A percentile compares a stretch with the other conserved stretches of the same genome.
phyloP scores from a whole-genome alignment of 2,329 filamentous ascomycete species.

The Neofusicoccum laricinum region DNA sequence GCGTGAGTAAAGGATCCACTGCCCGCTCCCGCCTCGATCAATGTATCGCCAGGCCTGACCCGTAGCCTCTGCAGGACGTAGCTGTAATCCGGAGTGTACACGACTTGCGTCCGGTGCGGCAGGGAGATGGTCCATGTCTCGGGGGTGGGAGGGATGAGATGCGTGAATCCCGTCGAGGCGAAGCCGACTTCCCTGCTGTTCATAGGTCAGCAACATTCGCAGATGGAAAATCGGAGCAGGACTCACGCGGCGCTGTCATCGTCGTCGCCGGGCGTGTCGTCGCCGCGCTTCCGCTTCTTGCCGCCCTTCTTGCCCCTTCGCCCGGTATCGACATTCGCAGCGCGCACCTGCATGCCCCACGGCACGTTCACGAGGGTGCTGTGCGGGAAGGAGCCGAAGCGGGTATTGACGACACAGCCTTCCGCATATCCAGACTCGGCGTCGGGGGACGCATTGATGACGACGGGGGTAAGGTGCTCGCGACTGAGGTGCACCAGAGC shows the following conservation, averaged over 20 bases:
- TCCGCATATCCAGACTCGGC: conserved; percentile 41
- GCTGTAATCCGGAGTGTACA: conserved; percentile 84
- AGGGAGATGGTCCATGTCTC: conserved; percentile 79
- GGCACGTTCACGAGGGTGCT: conserved; percentile 62
- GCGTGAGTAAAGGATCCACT: conserved; percentile 85
- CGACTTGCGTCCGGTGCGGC: conserved; percentile 80
- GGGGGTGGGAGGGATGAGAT: conserved; percentile 74
- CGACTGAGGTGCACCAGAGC: conserved; percentile 86
- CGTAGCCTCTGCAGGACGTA: conserved; percentile 76
- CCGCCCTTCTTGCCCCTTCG: conserved; percentile 68
- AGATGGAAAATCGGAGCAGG: not conserved
- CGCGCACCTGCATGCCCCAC: conserved; percentile 90
- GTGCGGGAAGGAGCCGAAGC: conserved; percentile 74
- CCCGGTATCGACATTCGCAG: conserved; percentile 86
- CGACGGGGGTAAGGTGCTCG: conserved; percentile 76
- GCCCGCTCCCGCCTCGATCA: conserved; percentile 80
- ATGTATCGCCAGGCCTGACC: conserved; percentile 66
- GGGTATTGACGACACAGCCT: conserved; percentile 69
- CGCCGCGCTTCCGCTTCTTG: conserved; percentile 48
- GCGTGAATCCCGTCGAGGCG: conserved; percentile 68
- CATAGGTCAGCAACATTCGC: not conserved
- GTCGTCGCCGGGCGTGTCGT: conserved; percentile 32
- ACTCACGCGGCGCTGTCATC: conserved; percentile 24
- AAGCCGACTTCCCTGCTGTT: conserved; percentile 40
- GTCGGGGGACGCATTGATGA: conserved; percentile 41